Percentiles rank a stretch among this genome's conserved stretches.
phyloP scores from a whole-genome alignment of 352 stramenopile species.

The Saprolegnia parasitica region DNA sequence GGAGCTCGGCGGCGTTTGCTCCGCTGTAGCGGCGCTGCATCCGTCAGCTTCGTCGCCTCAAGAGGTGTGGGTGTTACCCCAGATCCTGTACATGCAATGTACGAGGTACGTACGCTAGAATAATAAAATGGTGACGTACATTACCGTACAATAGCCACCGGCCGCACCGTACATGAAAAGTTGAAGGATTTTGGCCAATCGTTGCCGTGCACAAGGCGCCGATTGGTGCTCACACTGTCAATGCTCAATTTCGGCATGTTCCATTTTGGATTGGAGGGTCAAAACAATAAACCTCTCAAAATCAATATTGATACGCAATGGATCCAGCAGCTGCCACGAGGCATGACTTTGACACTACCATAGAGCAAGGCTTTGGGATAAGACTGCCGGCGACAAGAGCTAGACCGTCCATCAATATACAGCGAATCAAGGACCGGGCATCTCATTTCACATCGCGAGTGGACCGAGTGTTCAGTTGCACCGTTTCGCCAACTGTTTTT shows the following conservation, averaged over 20 bases:
- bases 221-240: too few species aligned
- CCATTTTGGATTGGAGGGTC: neutral
- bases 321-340: too few species aligned
- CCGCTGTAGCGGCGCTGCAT: constrained; percentile 27
- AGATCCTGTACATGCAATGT: neutral
- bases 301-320: too few species aligned
- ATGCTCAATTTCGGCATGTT: neutral
- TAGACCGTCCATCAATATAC: too few species aligned
- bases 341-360: too few species aligned
- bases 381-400: too few species aligned
- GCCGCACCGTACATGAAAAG: neutral
- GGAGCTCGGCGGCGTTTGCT: constrained; percentile 17
- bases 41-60: neutral
- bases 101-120: neutral
- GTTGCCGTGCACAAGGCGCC: neutral
- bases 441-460: too few species aligned
- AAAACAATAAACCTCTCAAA: too few species aligned
- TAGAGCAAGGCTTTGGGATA: too few species aligned
- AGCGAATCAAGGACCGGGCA: too few species aligned
- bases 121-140: neutral
- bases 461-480: too few species aligned
- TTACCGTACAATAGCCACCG: neutral
- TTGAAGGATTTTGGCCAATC: neutral
- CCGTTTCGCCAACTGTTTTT: too few species aligned
- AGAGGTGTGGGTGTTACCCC: constrained; percentile 1